Evolutionary conservation across 2,329 filamentous ascomycete species (phyloP).

Genomic region (Tolypocladium ovalisporum): DNA sequence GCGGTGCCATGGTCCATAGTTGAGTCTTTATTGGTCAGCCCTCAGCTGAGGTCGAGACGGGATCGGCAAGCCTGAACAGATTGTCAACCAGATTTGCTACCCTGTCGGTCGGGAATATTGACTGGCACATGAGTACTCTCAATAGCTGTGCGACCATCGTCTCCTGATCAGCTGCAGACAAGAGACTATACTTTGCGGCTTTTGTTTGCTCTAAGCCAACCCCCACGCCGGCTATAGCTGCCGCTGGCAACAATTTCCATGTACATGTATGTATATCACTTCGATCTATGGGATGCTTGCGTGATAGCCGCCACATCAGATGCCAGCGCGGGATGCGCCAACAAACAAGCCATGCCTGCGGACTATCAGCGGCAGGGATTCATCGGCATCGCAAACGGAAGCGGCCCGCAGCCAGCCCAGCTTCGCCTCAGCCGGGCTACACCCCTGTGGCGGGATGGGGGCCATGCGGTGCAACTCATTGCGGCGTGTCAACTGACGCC

Average conservation of each 20-base stretch:
- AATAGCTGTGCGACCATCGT: not conserved
- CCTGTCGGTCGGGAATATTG: not conserved
- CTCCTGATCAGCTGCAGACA: not conserved
- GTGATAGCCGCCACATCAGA: not conserved
- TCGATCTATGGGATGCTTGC: not conserved
- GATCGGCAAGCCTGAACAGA: not conserved
- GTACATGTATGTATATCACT: not conserved
- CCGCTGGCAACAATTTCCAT: not conserved
- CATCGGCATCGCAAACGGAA: not conserved
- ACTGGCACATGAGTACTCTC: not conserved
- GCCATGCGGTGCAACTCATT: not conserved
- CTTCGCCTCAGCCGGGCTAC: not conserved
- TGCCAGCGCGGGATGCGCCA: not conserved
- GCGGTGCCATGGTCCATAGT: not conserved
- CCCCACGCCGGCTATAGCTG: not conserved
- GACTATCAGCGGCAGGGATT: not conserved
- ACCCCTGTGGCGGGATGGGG: not conserved
- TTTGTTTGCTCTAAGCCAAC: not conserved
- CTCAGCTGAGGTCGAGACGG: not conserved
- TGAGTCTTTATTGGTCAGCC: not conserved
- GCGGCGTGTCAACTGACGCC: not conserved
- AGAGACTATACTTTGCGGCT: not conserved
- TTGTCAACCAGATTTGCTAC: not conserved
- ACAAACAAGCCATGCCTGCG: not conserved
- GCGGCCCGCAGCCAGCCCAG: not conserved